Evolutionary conservation across 164 flowering plant species (phyloP).

Genomic region (Protea cynaroides): DNA sequence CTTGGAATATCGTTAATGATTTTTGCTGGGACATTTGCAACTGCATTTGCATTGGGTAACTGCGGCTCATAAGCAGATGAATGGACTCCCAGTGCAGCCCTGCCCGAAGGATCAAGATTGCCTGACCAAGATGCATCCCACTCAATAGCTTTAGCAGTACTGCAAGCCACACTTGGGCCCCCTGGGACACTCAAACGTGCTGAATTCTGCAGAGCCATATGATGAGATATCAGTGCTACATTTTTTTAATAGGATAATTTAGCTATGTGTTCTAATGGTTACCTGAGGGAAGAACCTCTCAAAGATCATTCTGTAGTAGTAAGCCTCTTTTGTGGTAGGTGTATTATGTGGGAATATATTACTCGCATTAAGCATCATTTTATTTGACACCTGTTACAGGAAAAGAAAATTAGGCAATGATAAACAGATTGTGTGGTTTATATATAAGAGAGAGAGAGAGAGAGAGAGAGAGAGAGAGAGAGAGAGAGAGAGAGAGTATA

Average conservation of each 20-base stretch:
- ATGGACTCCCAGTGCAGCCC: conserved; percentile 90
- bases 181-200: conserved; percentile 82
- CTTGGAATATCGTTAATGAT: conserved; percentile 34
- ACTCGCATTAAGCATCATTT: conserved; percentile 77
- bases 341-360: conserved; percentile 81
- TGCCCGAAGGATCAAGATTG: conserved; percentile 90
- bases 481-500: conserved; percentile 19
- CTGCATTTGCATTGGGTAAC: conserved; percentile 3
- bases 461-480: conserved; percentile 9
- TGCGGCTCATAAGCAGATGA: conserved; percentile 52
- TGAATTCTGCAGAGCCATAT: conserved; percentile 54
- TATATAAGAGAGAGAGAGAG: not conserved
- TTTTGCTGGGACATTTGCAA: conserved; percentile 19
- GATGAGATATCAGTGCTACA: not conserved
- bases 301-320: conserved; percentile 85
- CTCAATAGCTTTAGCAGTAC: conserved; percentile 85
- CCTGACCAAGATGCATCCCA: conserved; percentile 89
- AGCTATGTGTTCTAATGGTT: not conserved
- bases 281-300: conserved; percentile 98
- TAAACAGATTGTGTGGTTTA: not conserved
- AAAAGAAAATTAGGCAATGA: not conserved
- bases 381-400: conserved; percentile 57
- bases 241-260: not conserved
- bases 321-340: conserved; percentile 80
- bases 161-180: conserved; percentile 92